Conservation (phyloP, 2,329 filamentous ascomycete species). For the Parastagonospora avenae region DNA sequence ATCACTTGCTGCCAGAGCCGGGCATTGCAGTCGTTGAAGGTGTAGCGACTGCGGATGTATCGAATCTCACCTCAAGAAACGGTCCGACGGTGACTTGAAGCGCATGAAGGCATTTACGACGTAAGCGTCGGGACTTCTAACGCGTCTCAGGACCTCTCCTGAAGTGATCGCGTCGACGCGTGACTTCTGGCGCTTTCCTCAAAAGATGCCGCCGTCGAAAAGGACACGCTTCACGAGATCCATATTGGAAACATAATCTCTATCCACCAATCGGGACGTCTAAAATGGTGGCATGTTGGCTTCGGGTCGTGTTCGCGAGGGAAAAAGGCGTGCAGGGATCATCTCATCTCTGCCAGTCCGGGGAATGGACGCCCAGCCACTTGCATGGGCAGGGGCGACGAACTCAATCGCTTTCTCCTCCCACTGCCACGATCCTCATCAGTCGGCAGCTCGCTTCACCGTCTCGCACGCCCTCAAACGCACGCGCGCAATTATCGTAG, state of each 20-base stretch:
- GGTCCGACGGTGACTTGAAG: too few species aligned
- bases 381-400: conserved; percentile 4
- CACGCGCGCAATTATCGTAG: background rate
- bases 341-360: background rate
- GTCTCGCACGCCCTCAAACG: background rate
- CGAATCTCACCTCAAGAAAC: too few species aligned
- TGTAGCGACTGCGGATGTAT: too few species aligned
- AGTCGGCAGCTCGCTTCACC: background rate
- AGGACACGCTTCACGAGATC: conserved; percentile 10
- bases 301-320: background rate
- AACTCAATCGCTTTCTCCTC: conserved; percentile 3
- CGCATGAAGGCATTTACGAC: too few species aligned
- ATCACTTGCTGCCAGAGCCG: too few species aligned
- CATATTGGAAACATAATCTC: conserved; percentile 10
- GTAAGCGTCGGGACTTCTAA: too few species aligned
- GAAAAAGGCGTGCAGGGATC: background rate
- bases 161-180: background rate
- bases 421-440: background rate
- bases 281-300: background rate
- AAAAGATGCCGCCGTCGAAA: background rate
- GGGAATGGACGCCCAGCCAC: conserved; percentile 2
- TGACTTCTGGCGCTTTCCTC: background rate
- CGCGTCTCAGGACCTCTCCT: background rate
- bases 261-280: conserved; percentile 17
- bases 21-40: too few species aligned